Percentiles rank a stretch among this genome's conserved stretches.
Evolutionary conservation across 768 basidiomycete genomes (phyloP).

Genomic region (Boletus speciosus): DNA sequence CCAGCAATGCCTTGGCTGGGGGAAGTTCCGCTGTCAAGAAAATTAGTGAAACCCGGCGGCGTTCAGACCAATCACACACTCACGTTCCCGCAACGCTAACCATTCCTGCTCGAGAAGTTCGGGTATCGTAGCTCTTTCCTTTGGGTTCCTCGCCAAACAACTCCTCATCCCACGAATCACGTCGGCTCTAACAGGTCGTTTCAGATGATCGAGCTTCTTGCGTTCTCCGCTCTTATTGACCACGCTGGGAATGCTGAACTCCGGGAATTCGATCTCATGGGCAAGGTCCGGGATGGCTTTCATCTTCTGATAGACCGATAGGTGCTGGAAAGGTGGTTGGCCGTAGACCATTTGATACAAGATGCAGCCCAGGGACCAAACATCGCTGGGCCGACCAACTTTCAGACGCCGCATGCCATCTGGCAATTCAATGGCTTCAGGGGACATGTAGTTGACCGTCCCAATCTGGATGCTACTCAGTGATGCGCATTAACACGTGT

Average conservation of each 20-base stretch:
- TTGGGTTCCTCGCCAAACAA: conserved; percentile 76
- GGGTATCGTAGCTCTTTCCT: conserved; percentile 83
- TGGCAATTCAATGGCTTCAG: conserved; percentile 88
- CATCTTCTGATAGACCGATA: conserved; percentile 87
- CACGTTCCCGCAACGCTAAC: conserved; percentile 52
- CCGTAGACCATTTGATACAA: conserved; percentile 99
- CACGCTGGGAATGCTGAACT: conserved; percentile 49
- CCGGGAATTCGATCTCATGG: conserved; percentile 80
- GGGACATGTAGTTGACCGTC: conserved; percentile 98
- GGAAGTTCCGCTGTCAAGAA: conserved; percentile 23
- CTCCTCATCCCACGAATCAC: conserved; percentile 81
- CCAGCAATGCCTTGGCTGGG: conserved; percentile 34
- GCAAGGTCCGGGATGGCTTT: conserved; percentile 81
- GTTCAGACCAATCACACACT: conserved; percentile 4
- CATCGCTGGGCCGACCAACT: conserved; percentile 93
- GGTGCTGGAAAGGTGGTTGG: conserved; percentile 84
- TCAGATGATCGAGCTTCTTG: conserved; percentile 64
- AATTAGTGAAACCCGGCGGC: not conserved
- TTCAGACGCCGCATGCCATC: conserved; percentile 87
- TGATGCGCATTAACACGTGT: not conserved
- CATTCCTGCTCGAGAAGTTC: conserved; percentile 81
- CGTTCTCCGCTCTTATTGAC: conserved; percentile 33
- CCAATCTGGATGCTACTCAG: conserved; percentile 60
- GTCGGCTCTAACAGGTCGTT: conserved; percentile 62
- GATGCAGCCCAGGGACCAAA: conserved; percentile 98